Evolutionary conservation across 164 flowering plant species (phyloP), one percentile per base, ranked within the genome.

Genomic region (Sedum album): DNA sequence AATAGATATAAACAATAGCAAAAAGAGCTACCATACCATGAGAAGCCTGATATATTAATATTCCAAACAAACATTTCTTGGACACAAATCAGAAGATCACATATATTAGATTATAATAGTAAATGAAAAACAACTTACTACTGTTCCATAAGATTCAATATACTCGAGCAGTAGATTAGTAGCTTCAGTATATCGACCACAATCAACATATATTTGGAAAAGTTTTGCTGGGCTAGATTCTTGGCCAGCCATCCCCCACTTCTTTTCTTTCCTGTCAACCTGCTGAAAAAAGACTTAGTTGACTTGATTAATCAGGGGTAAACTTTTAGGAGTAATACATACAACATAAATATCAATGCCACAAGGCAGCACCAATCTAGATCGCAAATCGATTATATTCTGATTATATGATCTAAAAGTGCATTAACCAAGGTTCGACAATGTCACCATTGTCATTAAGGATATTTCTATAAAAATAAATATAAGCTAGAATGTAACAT

Each of bases 121-220:
- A 51, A 68, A 68, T 48, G 48, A 44, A 44, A 5, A 17, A 53
- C 38, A 68, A 82, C 75, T 81, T 77, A 94, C 99, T 83, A 78
- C 61, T 66, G 88, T 78, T 67, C 89, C 80, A 76, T 78, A 82
- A 5, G 84, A 81, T 68, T 88, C 89, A 14, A 90, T 75, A 79
- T 84, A 88, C 75, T 88, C 96, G 1, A 91, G 82, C 72, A 94
- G 75, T 70, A 94, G 77, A 80, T 84, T 83, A 21, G 90, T 83
- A 44, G 97, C 97, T 77, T 94, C 99, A 41, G 84, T 71, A 81
- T 77, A 86, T 39, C 92, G 90, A 33, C 93, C 86, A 76, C 83
- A 85, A 75, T 87, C 84, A 66, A 91, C 93, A 86, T 90, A 94
- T 51, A 94, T 72, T 11, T 78, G 83, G 64, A 94, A 83, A 71